These are phyloP conservation scores for sorghum (Sorghum bicolor) DNA, from an alignment of 176 grass and related monocot genomes.

Conservation along the genomic window DNA sequence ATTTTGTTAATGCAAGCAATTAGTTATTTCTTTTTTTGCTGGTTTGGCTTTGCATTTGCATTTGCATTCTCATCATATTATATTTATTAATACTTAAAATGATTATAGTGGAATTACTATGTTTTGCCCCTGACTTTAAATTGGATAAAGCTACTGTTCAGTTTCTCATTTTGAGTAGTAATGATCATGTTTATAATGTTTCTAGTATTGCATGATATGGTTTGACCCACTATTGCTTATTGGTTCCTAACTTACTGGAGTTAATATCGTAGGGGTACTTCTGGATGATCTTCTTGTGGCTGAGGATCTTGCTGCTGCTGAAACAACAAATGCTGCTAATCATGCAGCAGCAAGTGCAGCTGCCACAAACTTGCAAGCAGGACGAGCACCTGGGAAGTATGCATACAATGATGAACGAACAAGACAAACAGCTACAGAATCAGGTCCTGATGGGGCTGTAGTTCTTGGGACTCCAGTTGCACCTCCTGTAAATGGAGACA, in stretches of 20 bases:
- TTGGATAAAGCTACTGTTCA: background rate
- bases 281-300: slow-evolving; percentile 97
- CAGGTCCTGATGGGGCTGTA: slow-evolving; percentile 69
- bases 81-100: background rate
- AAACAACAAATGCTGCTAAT: slow-evolving; percentile 89
- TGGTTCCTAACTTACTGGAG: background rate
- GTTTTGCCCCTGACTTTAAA: background rate
- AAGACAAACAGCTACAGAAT: slow-evolving; percentile 57
- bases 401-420: slow-evolving; percentile 60
- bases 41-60: background rate
- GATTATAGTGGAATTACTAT: background rate
- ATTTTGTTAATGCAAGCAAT: background rate
- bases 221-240: slow-evolving; percentile 17
- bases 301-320: slow-evolving; percentile 93
- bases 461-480: slow-evolving; percentile 95
- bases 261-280: slow-evolving; percentile 72
- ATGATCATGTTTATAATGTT: background rate
- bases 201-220: background rate
- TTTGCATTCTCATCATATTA: slow-evolving; percentile 10
- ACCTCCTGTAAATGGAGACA: slow-evolving; percentile 94
- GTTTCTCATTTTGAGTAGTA: background rate
- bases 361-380: slow-evolving; percentile 52
- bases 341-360: slow-evolving; percentile 82
- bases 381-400: slow-evolving; percentile 61
- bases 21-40: background rate